Evolutionary conservation across 495 filamentous ascomycete species (phyloP).

Genomic region (Hyphodiscus hymeniophilus): DNA sequence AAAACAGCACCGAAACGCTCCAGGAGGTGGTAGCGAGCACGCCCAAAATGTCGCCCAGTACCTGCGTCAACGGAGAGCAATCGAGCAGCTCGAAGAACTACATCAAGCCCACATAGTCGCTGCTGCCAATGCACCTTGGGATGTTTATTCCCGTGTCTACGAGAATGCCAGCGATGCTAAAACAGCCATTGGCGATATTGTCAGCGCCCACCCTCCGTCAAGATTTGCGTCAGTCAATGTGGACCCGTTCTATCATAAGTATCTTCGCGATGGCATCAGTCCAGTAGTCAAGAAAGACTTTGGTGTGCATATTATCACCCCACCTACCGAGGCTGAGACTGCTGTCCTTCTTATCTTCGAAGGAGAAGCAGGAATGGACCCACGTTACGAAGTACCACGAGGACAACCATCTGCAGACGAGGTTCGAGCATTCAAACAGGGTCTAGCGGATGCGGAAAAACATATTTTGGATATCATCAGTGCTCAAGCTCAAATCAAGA

Average conservation of each 20-base stretch:
- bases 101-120: slow-evolving; percentile 78
- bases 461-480: slow-evolving; percentile 62
- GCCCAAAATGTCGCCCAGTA: slow-evolving; percentile 81
- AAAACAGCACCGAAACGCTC: slow-evolving; percentile 64
- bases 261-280: slow-evolving; percentile 56
- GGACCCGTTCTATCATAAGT: slow-evolving; percentile 81
- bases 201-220: slow-evolving; percentile 71
- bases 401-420: slow-evolving; percentile 46
- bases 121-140: slow-evolving; percentile 66
- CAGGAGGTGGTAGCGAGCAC: slow-evolving; percentile 61
- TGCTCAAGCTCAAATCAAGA: slow-evolving; percentile 61
- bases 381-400: slow-evolving; percentile 60
- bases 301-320: slow-evolving; percentile 72
- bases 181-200: slow-evolving; percentile 70
- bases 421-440: slow-evolving; percentile 55
- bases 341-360: slow-evolving; percentile 85
- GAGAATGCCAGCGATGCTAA: slow-evolving; percentile 77
- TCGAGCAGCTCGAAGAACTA: slow-evolving; percentile 66
- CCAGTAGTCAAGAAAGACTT: slow-evolving; percentile 59
- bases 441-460: slow-evolving; percentile 62
- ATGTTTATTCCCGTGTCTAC: slow-evolving; percentile 74
- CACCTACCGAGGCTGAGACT: slow-evolving; percentile 42
- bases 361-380: slow-evolving; percentile 44
- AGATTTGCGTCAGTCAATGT: slow-evolving; percentile 61
- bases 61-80: slow-evolving; percentile 63